phyloP scores from a whole-genome alignment of 371 early-diverging fungal genomes.

The Lichtheimia hyalospora region DNA sequence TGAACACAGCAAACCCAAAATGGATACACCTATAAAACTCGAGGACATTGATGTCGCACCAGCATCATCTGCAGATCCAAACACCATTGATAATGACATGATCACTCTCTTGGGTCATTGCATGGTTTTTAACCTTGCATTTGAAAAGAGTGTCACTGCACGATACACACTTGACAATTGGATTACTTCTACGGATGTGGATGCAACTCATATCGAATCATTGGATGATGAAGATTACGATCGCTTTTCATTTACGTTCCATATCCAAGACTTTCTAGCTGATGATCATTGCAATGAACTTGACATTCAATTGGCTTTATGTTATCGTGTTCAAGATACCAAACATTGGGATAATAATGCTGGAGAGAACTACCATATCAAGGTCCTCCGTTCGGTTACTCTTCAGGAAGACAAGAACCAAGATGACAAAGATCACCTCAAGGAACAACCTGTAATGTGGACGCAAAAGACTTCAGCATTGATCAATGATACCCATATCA shows the following conservation, averaged over 20 bases:
- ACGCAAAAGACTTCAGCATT: not conserved
- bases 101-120: conserved; percentile 40
- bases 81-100: no score
- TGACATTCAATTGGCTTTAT: conserved; percentile 22
- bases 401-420: not conserved
- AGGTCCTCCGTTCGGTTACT: conserved; percentile 10
- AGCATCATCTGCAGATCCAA: not conserved
- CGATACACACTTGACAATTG: conserved; percentile 72
- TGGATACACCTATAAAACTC: not conserved
- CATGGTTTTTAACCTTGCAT: conserved; percentile 77
- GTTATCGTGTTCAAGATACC: conserved; percentile 55
- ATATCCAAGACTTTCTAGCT: not conserved
- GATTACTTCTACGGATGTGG: conserved; percentile 55
- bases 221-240: conserved; percentile 27
- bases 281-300: not conserved
- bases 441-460: not conserved
- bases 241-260: conserved; percentile 24
- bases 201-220: conserved; percentile 50
- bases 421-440: not conserved
- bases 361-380: conserved; percentile 64
- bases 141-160: conserved; percentile 66
- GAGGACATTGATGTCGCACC: not conserved
- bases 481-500: not conserved
- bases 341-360: conserved; percentile 85
- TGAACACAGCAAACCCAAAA: no score